These are phyloP conservation scores for Gyromitra esculenta DNA, from an alignment of 2,329 filamentous ascomycete species.

Conservation along the genomic window DNA sequence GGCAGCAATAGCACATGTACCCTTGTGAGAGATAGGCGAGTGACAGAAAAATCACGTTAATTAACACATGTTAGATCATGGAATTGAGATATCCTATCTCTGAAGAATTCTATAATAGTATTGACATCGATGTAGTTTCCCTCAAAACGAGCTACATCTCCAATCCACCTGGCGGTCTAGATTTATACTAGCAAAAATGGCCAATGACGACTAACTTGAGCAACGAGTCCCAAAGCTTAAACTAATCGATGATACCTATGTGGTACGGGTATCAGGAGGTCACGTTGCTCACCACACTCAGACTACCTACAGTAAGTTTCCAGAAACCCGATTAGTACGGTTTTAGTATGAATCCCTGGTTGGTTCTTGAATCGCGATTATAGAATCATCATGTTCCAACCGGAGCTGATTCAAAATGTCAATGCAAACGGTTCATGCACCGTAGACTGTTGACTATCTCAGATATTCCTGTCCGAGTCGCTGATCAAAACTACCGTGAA, in stretches of 20 bases:
- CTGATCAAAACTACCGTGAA: not conserved
- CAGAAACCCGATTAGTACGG: too few relatives aligned
- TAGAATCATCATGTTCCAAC: not conserved
- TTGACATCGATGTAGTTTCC: not conserved
- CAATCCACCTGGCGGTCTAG: not conserved
- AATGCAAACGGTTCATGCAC: not conserved
- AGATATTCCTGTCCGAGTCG: not conserved
- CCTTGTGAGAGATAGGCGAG: too few relatives aligned
- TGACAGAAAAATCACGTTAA: too few relatives aligned
- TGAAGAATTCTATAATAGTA: not conserved
- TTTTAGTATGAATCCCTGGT: too few relatives aligned
- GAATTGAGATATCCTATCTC: not conserved
- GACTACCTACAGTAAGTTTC: too few relatives aligned
- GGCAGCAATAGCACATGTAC: too few relatives aligned
- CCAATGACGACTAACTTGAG: not conserved
- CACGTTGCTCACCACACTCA: not conserved
- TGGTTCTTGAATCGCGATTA: too few relatives aligned
- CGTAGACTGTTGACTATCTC: not conserved
- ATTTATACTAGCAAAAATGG: not conserved
- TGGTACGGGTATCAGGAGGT: too few relatives aligned
- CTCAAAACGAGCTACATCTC: not conserved
- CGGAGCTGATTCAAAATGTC: not conserved
- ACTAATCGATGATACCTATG: not conserved
- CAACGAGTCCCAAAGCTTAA: not conserved
- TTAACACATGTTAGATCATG: too few relatives aligned